Evolutionary conservation across 345 rosid species (phyloP).

Genomic region (Dimocarpus longan): DNA sequence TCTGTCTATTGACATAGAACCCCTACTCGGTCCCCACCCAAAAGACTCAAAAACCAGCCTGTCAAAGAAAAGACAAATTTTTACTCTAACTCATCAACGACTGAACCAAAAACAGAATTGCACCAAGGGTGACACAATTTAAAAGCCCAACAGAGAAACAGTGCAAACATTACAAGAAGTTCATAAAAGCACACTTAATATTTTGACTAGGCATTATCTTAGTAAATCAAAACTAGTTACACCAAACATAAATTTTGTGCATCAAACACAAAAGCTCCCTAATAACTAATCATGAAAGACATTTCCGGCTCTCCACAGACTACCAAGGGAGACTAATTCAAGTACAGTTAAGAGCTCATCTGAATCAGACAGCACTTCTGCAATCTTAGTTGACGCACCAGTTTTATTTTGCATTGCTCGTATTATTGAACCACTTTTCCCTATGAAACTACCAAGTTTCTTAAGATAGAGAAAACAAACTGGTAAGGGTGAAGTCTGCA

Average conservation of each 20-base stretch:
- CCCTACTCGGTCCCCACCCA: no score
- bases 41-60: neutral
- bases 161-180: neutral
- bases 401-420: slow-evolving; percentile 66
- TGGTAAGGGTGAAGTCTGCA: no score
- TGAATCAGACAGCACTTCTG: slow-evolving; percentile 55
- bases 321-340: slow-evolving; percentile 24
- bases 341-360: slow-evolving; percentile 33
- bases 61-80: neutral
- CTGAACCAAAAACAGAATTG: neutral
- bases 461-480: slow-evolving; percentile 26
- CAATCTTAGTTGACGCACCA: slow-evolving; percentile 70
- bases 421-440: slow-evolving; percentile 73
- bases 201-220: neutral
- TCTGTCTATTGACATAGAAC: no score
- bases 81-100: neutral
- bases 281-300: slow-evolving; percentile 22
- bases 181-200: neutral
- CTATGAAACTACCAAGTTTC: slow-evolving; percentile 81
- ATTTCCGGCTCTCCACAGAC: slow-evolving; percentile 20
- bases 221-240: neutral
- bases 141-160: neutral
- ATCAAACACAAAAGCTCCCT: slow-evolving; percentile 17
- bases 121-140: neutral
- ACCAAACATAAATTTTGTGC: neutral